Conservation (phyloP, 1,139 yeast species). For the Nadsonia starkeyi-henricii region DNA sequence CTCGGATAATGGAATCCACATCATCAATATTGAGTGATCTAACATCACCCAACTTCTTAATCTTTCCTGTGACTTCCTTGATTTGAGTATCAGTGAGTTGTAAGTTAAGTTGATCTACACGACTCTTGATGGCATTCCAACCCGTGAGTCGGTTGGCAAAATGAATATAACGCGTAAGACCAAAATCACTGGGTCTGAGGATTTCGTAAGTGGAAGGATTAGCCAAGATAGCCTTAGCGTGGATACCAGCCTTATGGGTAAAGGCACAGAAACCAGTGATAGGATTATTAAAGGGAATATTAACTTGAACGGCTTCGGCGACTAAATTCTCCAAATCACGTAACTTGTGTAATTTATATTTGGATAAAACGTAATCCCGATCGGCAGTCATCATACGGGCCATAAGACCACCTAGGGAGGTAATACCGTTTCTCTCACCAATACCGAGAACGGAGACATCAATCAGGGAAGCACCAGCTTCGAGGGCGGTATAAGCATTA, state of each 20-base stretch:
- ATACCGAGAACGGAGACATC: constrained; percentile 95
- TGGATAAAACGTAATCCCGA: constrained; percentile 87
- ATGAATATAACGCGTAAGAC: constrained; percentile 89
- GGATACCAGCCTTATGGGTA: constrained; percentile 98
- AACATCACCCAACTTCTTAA: constrained; percentile 88
- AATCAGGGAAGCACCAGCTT: constrained; percentile 91
- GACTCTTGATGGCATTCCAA: constrained; percentile 96
- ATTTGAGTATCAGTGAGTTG: constrained; percentile 81
- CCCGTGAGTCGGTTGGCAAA: constrained; percentile 97
- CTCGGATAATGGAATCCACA: constrained; percentile 92
- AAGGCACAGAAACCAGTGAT: constrained; percentile 99
- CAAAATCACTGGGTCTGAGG: constrained; percentile 87
- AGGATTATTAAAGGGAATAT: constrained; percentile 96
- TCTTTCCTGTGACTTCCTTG: constrained; percentile 88
- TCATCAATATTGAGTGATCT: constrained; percentile 92
- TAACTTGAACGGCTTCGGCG: constrained; percentile 94
- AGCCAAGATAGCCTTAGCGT: constrained; percentile 96
- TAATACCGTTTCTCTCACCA: constrained; percentile 98
- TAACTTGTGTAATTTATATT: constrained; percentile 89
- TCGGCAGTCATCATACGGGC: constrained; percentile 99
- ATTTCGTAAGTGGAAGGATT: constrained; percentile 97
- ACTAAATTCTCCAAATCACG: constrained; percentile 92
- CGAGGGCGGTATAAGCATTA: constrained; percentile 93
- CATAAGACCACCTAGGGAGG: constrained; percentile 95
- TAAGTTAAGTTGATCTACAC: constrained; percentile 94